Conservation (phyloP, 1,284 basidiomycete genomes). For the Volvariella volvacea region DNA sequence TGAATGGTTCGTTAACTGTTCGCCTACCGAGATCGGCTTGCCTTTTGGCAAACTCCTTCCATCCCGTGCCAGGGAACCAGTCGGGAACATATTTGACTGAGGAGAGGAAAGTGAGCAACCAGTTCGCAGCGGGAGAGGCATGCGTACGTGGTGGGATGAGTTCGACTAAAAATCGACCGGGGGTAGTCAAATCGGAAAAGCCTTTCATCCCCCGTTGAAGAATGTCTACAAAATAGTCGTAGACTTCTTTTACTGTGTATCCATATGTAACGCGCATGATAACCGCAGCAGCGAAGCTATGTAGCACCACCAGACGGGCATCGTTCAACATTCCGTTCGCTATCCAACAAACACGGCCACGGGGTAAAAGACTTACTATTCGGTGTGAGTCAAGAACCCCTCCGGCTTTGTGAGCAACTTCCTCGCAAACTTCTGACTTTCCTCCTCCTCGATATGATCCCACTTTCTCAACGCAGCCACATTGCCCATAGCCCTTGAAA, state of each 20-base stretch:
- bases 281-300: constrained; percentile 19
- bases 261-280: constrained; percentile 23
- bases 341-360: too few relatives aligned
- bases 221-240: constrained; percentile 21
- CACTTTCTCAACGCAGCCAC: neutral
- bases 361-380: constrained; percentile 23
- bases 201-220: constrained; percentile 19
- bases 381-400: constrained; percentile 36
- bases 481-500: constrained; percentile 32
- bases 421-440: constrained; percentile 32
- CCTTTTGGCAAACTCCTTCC: constrained; percentile 30
- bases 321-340: neutral
- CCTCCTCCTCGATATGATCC: neutral
- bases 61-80: constrained; percentile 40
- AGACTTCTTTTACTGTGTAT: constrained; percentile 18
- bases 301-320: neutral
- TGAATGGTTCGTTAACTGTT: constrained; percentile 27
- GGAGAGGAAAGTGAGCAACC: neutral
- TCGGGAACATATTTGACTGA: constrained; percentile 31
- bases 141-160: constrained; percentile 5
- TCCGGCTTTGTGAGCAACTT: constrained; percentile 36
- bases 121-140: constrained; percentile 15
- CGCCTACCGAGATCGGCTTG: constrained; percentile 1
- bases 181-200: constrained; percentile 6
- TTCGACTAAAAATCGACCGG: neutral